phyloP scores from a whole-genome alignment of 2,329 filamentous ascomycete genomes.

The Curvularia hawaiiensis region DNA sequence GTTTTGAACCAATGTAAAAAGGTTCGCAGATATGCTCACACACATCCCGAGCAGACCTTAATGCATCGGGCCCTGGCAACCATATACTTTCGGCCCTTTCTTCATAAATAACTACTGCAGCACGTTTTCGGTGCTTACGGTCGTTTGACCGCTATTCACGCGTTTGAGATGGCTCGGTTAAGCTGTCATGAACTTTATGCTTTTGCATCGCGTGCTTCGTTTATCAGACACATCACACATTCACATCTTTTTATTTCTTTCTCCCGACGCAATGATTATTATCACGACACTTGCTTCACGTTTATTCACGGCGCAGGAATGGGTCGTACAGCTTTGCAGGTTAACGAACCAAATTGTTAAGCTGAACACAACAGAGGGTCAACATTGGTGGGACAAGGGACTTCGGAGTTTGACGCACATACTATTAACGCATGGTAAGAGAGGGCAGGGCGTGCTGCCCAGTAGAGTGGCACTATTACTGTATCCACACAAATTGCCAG shows the following conservation, averaged over 20 bases:
- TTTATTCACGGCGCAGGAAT: background rate
- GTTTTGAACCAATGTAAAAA: constrained; percentile 24
- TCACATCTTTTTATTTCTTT: background rate
- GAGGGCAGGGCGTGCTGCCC: background rate
- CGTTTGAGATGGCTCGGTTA: background rate
- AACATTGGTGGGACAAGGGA: constrained; percentile 6
- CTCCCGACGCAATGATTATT: background rate
- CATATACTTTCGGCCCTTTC: background rate
- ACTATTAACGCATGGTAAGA: background rate
- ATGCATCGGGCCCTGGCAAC: background rate
- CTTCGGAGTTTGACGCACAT: constrained; percentile 5
- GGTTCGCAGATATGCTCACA: background rate
- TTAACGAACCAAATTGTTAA: constrained; percentile 7
- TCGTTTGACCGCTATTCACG: background rate
- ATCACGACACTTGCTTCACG: background rate
- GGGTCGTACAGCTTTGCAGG: background rate
- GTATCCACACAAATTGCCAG: constrained; percentile 8
- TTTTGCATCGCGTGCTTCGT: background rate
- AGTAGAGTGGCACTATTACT: background rate
- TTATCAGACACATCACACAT: background rate
- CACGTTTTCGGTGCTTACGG: background rate
- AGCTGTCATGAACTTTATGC: background rate
- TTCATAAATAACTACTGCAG: background rate
- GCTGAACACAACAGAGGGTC: constrained; percentile 1
- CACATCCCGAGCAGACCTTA: constrained; percentile 1